Base-by-base conservation (phyloP, 345 rosid species). In the Psidium friedrichsthalianum region DNA sequence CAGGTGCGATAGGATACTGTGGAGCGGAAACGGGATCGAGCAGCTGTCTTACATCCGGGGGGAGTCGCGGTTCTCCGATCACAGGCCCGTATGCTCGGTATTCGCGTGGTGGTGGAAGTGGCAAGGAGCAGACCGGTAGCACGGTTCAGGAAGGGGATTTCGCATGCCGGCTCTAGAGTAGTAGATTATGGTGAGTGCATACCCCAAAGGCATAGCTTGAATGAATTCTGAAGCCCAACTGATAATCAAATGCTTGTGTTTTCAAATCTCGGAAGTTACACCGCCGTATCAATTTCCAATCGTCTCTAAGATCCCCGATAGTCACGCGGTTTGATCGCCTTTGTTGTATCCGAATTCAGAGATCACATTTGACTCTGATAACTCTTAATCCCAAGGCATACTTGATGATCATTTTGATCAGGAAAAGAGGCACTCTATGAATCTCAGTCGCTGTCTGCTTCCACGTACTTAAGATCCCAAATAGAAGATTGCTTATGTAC, bases 1-100 rank as follows among this genome's bases (percentile, higher is more conserved):
- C 93, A 97, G 99, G 99, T 97, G 99, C 80, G 99, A 97, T 59
- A 83, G 99, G 90, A 95, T 97, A 87, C 61, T 97, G 21, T 97
- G 99, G 99, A 88, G 89, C 3, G 99, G 99, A 32, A 85, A 85
- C 52, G 95, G 98, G 64, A 95, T 96, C 16, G 97, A 94, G 49
- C 99, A 96, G n/a, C 81, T 95, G 56, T 93, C 94, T 0, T 98
- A 98, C 76, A 84, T 90, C 1, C 90, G 99, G 1, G 98, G 94
- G 3, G 99, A 98, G 83, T 96, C 99, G 1, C 91, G 96, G 90
- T 95, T 98, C 85, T 98, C 99, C 0, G 98, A 98, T 83, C 99
- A 97, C 88, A 88, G 99, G 85, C 99, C 99, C 3, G 99, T 98
- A 24, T 98, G 97, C 22, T 93, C 98, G 0, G 88, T 94, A 22